phyloP scores from a whole-genome alignment of 192 early-diverging fungal species.

The Kickxella alabastrina region DNA sequence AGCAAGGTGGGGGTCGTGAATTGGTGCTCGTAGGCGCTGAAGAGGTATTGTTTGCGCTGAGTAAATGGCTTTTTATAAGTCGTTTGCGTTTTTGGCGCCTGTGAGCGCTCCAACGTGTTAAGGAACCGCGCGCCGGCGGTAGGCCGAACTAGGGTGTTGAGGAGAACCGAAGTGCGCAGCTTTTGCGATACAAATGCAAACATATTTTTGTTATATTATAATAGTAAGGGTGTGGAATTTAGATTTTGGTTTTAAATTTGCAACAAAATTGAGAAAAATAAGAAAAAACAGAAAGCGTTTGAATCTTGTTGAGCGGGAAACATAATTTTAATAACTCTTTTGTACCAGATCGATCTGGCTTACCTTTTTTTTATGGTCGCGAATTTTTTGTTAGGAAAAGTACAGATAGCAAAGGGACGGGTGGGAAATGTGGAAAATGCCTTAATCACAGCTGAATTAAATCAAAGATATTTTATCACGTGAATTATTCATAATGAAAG shows the following conservation, averaged over 20 bases:
- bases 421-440: too few relatives aligned
- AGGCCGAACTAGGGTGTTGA: too few relatives aligned
- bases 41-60: slow-evolving; percentile 48
- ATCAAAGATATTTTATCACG: too few relatives aligned
- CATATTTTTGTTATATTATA: too few relatives aligned
- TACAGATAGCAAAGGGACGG: too few relatives aligned
- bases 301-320: background rate
- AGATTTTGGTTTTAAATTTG: background rate
- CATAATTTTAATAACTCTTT: background rate
- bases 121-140: too few relatives aligned
- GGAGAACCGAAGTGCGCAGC: too few relatives aligned
- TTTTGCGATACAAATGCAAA: too few relatives aligned
- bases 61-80: slow-evolving; percentile 52
- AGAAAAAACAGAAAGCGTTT: background rate
- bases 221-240: too few relatives aligned
- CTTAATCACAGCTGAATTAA: too few relatives aligned
- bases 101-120: slow-evolving; percentile 34
- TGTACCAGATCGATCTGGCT: background rate
- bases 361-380: background rate
- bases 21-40: slow-evolving; percentile 41
- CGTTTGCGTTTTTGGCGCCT: slow-evolving; percentile 36
- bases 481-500: too few relatives aligned
- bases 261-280: background rate
- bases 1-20: slow-evolving; percentile 28
- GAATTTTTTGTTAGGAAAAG: too few relatives aligned